Evolutionary conservation across 257 asterid genomes (phyloP).

Genomic region (Penstemon barbatus): DNA sequence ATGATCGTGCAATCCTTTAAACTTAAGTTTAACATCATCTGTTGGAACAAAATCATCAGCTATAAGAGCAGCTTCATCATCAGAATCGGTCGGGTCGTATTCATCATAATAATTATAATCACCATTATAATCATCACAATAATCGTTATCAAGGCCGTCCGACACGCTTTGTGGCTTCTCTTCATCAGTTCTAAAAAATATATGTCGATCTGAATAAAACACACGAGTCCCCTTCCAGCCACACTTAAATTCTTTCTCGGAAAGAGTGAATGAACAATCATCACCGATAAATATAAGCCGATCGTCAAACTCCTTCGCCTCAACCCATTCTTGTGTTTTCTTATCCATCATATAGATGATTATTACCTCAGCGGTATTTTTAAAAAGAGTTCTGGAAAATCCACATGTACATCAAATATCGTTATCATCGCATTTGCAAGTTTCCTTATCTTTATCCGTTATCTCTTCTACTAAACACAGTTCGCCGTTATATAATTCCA

Average conservation of each 20-base stretch:
- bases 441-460: constrained; percentile 13
- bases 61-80: background rate
- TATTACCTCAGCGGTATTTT: constrained; percentile 11
- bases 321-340: background rate
- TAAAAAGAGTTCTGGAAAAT: background rate
- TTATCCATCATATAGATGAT: constrained; percentile 8
- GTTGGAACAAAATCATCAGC: constrained; percentile 12
- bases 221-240: constrained; percentile 10
- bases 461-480: constrained; percentile 21
- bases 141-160: background rate
- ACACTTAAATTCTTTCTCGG: too few relatives aligned
- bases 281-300: constrained; percentile 21
- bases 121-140: background rate
- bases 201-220: constrained; percentile 14
- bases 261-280: constrained; percentile 18
- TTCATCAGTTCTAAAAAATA: constrained; percentile 15
- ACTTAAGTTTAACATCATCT: constrained; percentile 18
- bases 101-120: background rate
- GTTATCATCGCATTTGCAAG: constrained; percentile 6
- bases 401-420: background rate
- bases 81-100: constrained; percentile 17
- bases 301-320: background rate
- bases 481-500: constrained; percentile 11
- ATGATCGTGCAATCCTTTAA: constrained; percentile 25
- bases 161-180: background rate